These are phyloP conservation scores for Aspergillus saccharolyticus DNA, from an alignment of 495 filamentous ascomycete genomes.

Conservation along the genomic window DNA sequence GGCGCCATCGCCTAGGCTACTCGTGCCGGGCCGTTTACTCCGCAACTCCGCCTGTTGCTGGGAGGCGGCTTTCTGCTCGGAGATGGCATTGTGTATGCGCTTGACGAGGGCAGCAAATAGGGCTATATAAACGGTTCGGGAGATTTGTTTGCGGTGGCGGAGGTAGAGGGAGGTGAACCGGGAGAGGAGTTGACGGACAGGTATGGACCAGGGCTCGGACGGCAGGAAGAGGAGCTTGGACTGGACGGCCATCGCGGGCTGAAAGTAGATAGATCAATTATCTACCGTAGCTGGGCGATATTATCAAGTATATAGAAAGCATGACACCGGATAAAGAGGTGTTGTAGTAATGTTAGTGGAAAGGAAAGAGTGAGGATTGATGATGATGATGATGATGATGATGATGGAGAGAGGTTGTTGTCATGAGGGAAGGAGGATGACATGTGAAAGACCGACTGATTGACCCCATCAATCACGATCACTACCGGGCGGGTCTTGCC, in stretches of 20 bases:
- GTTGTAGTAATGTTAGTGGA: too few species aligned
- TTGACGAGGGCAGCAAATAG: slow-evolving; percentile 83
- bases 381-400: background rate
- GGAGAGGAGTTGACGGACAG: slow-evolving; percentile 67
- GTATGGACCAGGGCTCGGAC: slow-evolving; percentile 50
- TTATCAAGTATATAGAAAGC: slow-evolving; percentile 18
- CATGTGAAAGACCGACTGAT: slow-evolving; percentile 18
- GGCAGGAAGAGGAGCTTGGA: slow-evolving; percentile 62
- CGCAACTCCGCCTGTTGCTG: slow-evolving; percentile 61
- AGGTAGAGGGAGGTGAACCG: slow-evolving; percentile 74
- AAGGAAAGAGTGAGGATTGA: background rate
- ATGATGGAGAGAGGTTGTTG: slow-evolving; percentile 2
- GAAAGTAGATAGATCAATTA: slow-evolving; percentile 15
- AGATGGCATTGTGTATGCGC: slow-evolving; percentile 84
- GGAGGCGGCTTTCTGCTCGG: slow-evolving; percentile 87
- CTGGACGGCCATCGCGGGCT: slow-evolving; percentile 62
- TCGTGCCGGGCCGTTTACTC: slow-evolving; percentile 47
- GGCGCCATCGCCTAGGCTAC: slow-evolving; percentile 41
- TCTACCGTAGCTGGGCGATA: slow-evolving; percentile 19
- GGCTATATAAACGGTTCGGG: slow-evolving; percentile 86
- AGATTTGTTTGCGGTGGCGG: slow-evolving; percentile 80
- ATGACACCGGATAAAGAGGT: slow-evolving; percentile 22
- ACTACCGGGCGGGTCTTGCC: background rate
- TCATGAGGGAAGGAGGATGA: slow-evolving; percentile 1
- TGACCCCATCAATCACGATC: background rate